Evolutionary conservation across 2,329 filamentous ascomycete genomes (phyloP).

Genomic region (Apiospora sp.): DNA sequence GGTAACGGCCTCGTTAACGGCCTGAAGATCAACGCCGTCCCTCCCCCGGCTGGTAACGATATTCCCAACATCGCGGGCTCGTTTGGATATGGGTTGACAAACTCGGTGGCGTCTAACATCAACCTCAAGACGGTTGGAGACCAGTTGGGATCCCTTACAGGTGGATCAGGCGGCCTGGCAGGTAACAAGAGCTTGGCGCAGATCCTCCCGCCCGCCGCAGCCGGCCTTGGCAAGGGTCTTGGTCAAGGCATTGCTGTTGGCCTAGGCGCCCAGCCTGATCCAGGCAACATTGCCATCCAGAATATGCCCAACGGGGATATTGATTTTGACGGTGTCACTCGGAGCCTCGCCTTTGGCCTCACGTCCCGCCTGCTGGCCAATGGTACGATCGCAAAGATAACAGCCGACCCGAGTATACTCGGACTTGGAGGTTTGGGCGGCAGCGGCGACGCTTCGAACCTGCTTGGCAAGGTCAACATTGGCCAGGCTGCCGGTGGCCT

Average conservation of each 20-base stretch:
- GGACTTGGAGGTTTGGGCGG: slow-evolving; percentile 6
- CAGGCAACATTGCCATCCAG: slow-evolving; percentile 28
- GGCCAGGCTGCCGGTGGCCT: slow-evolving; percentile 45
- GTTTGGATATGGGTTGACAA: slow-evolving; percentile 36
- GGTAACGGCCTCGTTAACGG: slow-evolving; percentile 33
- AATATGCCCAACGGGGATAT: slow-evolving; percentile 34
- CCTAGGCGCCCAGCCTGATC: slow-evolving; percentile 40
- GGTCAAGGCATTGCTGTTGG: slow-evolving; percentile 39
- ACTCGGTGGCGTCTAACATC: slow-evolving; percentile 33
- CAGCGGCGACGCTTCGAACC: slow-evolving; percentile 23
- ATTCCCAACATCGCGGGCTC: slow-evolving; percentile 32
- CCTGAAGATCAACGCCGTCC: slow-evolving; percentile 30
- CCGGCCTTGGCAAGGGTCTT: slow-evolving; percentile 40
- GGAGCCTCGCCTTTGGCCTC: slow-evolving; percentile 39
- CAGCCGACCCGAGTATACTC: slow-evolving; percentile 22
- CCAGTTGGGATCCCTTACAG: slow-evolving; percentile 1
- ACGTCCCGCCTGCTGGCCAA: slow-evolving; percentile 44
- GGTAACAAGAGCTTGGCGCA: slow-evolving; percentile 29
- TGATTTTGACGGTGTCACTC: slow-evolving; percentile 36
- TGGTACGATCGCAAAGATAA: slow-evolving; percentile 39
- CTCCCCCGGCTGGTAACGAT: slow-evolving; percentile 26
- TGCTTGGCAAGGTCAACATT: slow-evolving; percentile 37
- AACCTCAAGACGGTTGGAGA: slow-evolving; percentile 30
- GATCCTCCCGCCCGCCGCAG: slow-evolving; percentile 35
- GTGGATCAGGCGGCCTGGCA: slow-evolving; percentile 3